Conservation (phyloP, 1,284 basidiomycete species). For the Leccinum holopus region DNA sequence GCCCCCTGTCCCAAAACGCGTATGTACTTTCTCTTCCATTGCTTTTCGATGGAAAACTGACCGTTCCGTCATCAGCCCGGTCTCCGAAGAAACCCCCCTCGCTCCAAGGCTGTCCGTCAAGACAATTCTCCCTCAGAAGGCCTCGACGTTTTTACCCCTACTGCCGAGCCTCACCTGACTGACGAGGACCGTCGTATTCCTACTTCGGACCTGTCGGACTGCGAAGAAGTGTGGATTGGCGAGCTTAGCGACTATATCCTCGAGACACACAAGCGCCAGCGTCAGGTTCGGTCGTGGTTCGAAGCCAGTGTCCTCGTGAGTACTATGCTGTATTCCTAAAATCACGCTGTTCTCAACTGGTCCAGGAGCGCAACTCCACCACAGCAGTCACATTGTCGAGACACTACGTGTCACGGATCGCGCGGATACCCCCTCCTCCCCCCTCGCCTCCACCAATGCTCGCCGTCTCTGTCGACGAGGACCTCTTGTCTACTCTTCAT, state of each 20-base stretch:
- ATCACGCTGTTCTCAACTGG: slow-evolving; percentile 11
- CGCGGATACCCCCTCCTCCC: slow-evolving; percentile 55
- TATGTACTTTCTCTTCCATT: slow-evolving; percentile 36
- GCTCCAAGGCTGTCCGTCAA: slow-evolving; percentile 40
- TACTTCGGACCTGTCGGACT: slow-evolving; percentile 78
- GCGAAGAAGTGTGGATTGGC: slow-evolving; percentile 67
- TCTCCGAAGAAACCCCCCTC: slow-evolving; percentile 43
- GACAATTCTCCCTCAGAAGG: slow-evolving; percentile 37
- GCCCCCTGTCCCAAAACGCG: slow-evolving; percentile 52
- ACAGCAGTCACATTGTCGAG: slow-evolving; percentile 62
- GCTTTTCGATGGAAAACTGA: not conserved
- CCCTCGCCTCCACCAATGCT: slow-evolving; percentile 46
- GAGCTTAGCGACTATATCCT: slow-evolving; percentile 66
- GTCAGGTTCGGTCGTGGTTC: slow-evolving; percentile 69
- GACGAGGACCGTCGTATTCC: slow-evolving; percentile 50
- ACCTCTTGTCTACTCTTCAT: slow-evolving; percentile 38
- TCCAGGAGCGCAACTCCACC: slow-evolving; percentile 63
- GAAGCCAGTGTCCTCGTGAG: slow-evolving; percentile 60
- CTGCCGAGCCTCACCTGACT: slow-evolving; percentile 38
- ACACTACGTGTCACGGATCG: slow-evolving; percentile 62
- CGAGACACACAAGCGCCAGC: slow-evolving; percentile 69
- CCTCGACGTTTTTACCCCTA: slow-evolving; percentile 33
- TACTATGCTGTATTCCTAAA: slow-evolving; percentile 7
- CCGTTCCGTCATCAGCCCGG: slow-evolving; percentile 31
- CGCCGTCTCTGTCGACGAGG: slow-evolving; percentile 39